Base-by-base conservation (phyloP, 805 yeast species). In the Lachancea dasiensis region DNA sequence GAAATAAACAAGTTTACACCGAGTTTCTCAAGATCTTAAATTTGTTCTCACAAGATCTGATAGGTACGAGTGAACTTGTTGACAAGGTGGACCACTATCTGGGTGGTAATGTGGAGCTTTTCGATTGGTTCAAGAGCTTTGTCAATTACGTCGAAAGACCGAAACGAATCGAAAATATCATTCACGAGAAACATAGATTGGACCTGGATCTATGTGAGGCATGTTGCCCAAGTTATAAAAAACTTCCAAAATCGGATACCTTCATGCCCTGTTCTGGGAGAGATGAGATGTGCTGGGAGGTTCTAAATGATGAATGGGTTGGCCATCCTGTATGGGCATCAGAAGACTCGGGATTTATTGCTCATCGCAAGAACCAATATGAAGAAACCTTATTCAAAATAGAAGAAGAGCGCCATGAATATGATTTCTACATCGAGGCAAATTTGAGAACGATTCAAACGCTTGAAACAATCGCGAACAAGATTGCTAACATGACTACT, bases 321-420 rank as follows among this genome's bases (percentile, higher is more conserved):
- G 96, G 97, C 5, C 97, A 92, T 63, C 99, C 99, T 16, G 94
- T 95, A n/a, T 92, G 99, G 99, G 98, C 97, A 3, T 90, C 97
- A 0, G 99, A 92, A 61, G 99, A 92, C 61, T 85, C 96, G 9
- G 99, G 98, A 0, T 92, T 90, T 53, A 89, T 92, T 58, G 96
- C 98, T n/a, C 99, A 92, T 61, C 77, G 97, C 48, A 92, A 92
- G 63, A 92, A 92, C 58, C 98, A 92, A 65, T 92, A 90, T 59
- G 99, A 92, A 63, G 99, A 92, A 60, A 85, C 92, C 34, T 65
- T 92, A 38, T 89, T 87, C 67, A 81, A 95, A 58, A 86, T 89
- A 41, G 98, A 92, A 63, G 98, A 92, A 60, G 98, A 92, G 64
- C 79, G 99, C 58, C 95, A 89, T 50, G 98, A 92, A 61, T 92